Percentiles rank a stretch among this genome's conserved stretches.
phyloP scores from a whole-genome alignment of 352 stramenopile genomes.

The Globisporangium perplexum region DNA sequence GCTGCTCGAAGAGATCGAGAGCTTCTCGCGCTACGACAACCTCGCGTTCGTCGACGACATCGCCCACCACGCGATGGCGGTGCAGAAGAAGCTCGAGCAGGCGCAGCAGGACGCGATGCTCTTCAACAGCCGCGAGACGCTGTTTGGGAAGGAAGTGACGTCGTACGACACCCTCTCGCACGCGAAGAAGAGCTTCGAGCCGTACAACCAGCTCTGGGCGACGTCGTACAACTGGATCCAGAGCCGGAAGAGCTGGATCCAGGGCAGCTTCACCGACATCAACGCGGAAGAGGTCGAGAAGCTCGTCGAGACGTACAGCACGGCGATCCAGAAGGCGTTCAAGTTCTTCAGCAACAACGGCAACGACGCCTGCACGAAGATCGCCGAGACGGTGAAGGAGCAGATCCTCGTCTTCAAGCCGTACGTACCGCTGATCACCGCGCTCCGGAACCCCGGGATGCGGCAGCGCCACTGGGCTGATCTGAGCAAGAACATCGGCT shows the following conservation, averaged over 20 bases:
- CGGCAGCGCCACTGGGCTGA: slow-evolving; percentile 91
- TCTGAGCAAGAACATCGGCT: slow-evolving; percentile 78
- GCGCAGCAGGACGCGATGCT: slow-evolving; percentile 86
- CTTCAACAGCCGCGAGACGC: slow-evolving; percentile 91
- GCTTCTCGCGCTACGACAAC: slow-evolving; percentile 84
- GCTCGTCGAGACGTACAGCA: slow-evolving; percentile 77
- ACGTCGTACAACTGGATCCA: slow-evolving; percentile 90
- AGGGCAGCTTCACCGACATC: slow-evolving; percentile 87
- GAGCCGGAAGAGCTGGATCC: slow-evolving; percentile 89
- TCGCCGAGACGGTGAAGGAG: slow-evolving; percentile 89
- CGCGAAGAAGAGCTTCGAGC: slow-evolving; percentile 93
- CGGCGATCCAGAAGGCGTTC: slow-evolving; percentile 87
- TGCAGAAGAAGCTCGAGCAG: slow-evolving; percentile 87
- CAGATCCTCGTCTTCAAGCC: slow-evolving; percentile 92
- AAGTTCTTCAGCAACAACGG: slow-evolving; percentile 92
- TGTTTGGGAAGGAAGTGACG: slow-evolving; percentile 88
- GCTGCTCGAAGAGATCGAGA: slow-evolving; percentile 88
- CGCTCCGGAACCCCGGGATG: slow-evolving; percentile 92
- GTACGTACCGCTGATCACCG: slow-evolving; percentile 89
- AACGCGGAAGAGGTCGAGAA: slow-evolving; percentile 92
- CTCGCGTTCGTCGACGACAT: slow-evolving; percentile 87
- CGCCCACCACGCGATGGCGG: slow-evolving; percentile 72
- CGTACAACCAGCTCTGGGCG: slow-evolving; percentile 91
- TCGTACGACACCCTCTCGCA: slow-evolving; percentile 84
- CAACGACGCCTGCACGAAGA: slow-evolving; percentile 83